Evolutionary conservation across 352 stramenopile genomes (phyloP).

Genomic region (Globisporangium viniferum): DNA sequence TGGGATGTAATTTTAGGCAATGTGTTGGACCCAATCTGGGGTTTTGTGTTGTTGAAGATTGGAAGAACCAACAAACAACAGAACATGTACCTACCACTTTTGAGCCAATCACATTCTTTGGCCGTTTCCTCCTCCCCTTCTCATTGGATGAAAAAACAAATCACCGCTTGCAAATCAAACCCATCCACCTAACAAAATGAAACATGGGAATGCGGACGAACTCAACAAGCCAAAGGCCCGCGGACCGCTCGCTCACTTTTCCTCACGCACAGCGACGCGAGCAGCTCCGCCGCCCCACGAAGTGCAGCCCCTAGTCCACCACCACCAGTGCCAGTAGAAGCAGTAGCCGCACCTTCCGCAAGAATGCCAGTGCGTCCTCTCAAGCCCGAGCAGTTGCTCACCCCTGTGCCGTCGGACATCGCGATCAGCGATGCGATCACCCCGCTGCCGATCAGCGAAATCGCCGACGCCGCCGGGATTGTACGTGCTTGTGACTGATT

Average conservation of each 20-base stretch:
- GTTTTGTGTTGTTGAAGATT: not conserved
- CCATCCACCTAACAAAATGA: not conserved
- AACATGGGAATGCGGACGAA: conserved; percentile 23
- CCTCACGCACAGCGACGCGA: not conserved
- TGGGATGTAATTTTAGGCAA: too few relatives aligned
- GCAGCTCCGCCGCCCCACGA: not conserved
- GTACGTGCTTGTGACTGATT: conserved; percentile 27
- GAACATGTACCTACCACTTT: conserved; percentile 1
- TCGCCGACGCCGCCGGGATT: conserved; percentile 62
- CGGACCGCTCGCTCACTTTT: not conserved
- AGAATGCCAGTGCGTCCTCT: conserved; percentile 38
- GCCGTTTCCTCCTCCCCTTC: not conserved
- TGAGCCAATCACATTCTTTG: not conserved
- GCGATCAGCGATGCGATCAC: conserved; percentile 75
- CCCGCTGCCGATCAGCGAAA: conserved; percentile 63
- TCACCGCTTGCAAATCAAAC: not conserved
- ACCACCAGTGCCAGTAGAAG: too few relatives aligned
- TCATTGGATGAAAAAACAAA: not conserved
- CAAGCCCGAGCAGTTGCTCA: conserved; percentile 55
- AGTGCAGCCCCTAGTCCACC: not conserved
- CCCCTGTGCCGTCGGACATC: conserved; percentile 77
- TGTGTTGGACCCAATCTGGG: too few relatives aligned
- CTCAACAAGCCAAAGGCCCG: not conserved
- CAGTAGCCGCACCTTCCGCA: not conserved
- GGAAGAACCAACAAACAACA: not conserved